A percentile compares a stretch with the other conserved stretches of the same genome.
phyloP scores from a whole-genome alignment of 192 early-diverging fungal genomes.

The Funneliformis geosporum region DNA sequence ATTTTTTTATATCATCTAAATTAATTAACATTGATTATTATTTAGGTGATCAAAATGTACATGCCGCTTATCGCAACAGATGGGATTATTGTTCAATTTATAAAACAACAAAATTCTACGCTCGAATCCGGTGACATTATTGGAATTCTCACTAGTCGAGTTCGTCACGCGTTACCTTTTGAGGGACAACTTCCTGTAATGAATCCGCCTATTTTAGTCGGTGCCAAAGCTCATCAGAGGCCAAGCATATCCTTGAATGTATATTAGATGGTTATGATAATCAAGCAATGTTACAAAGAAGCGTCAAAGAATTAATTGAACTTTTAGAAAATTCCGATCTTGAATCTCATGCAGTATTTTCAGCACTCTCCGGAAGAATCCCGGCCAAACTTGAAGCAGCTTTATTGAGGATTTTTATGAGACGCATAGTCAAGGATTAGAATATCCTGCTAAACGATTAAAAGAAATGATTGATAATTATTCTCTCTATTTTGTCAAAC shows the following conservation, averaged over 20 bases:
- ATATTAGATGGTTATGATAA: conserved; percentile 90
- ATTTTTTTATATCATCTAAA: too few species aligned
- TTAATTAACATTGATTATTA: neutral
- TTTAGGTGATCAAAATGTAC: conserved; percentile 98
- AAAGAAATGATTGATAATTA: conserved; percentile 62
- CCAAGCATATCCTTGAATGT: conserved; percentile 65
- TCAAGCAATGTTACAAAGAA: conserved; percentile 63
- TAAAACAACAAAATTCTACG: conserved; percentile 83
- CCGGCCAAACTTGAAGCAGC: conserved; percentile 65
- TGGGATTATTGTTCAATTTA: conserved; percentile 89
- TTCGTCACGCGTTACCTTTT: conserved; percentile 86
- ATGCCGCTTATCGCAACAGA: conserved; percentile 93
- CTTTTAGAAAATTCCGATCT: conserved; percentile 75
- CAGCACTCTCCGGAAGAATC: conserved; percentile 83
- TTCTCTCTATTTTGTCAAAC: conserved; percentile 50
- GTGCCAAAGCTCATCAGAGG: conserved; percentile 88
- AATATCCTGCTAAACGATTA: conserved; percentile 75
- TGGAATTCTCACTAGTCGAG: conserved; percentile 83
- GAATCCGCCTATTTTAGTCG: conserved; percentile 79
- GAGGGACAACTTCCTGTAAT: conserved; percentile 69
- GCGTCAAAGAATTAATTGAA: conserved; percentile 74
- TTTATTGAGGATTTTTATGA: conserved; percentile 55
- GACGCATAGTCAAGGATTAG: conserved; percentile 41
- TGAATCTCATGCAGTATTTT: conserved; percentile 79
- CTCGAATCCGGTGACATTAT: conserved; percentile 92